Percentiles rank a stretch among this genome's conserved stretches.
These are phyloP conservation scores for Pestalotiopsis sp. DNA, from an alignment of 2,329 filamentous ascomycete species.

Conservation along the genomic window DNA sequence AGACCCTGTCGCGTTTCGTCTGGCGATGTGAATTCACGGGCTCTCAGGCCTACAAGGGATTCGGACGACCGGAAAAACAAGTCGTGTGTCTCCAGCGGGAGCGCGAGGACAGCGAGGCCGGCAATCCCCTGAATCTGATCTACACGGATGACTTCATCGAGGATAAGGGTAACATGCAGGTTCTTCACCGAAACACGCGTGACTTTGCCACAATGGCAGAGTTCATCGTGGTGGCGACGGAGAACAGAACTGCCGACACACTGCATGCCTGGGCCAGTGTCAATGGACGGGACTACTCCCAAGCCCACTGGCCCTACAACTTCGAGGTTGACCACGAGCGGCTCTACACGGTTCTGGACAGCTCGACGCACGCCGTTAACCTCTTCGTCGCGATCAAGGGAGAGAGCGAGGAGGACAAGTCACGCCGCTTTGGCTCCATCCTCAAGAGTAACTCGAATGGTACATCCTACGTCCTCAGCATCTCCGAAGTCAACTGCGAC, in stretches of 20 bases:
- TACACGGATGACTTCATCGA: conserved; percentile 80
- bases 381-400: conserved; percentile 85
- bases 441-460: conserved; percentile 99
- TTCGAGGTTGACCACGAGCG: conserved; percentile 78
- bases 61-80: conserved; percentile 49
- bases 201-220: conserved; percentile 95
- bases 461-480: conserved; percentile 87
- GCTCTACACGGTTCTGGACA: conserved; percentile 92
- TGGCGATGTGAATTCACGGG: conserved; percentile 86
- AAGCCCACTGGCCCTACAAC: conserved; percentile 83
- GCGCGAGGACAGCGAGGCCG: conserved; percentile 65
- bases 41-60: conserved; percentile 54
- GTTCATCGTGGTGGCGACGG: conserved; percentile 87
- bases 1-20: conserved; percentile 73
- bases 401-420: conserved; percentile 68
- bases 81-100: conserved; percentile 67
- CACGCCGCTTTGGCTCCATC: conserved; percentile 78
- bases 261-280: conserved; percentile 82
- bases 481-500: conserved; percentile 81
- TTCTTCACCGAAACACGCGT: conserved; percentile 65
- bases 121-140: conserved; percentile 69
- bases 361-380: conserved; percentile 92
- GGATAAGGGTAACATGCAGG: conserved; percentile 62
- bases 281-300: conserved; percentile 80
- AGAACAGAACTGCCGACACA: conserved; percentile 68